Percentiles rank a stretch among this genome's conserved stretches.
Evolutionary conservation across 345 rosid species (phyloP).

Genomic region (Erodium maritimum): DNA sequence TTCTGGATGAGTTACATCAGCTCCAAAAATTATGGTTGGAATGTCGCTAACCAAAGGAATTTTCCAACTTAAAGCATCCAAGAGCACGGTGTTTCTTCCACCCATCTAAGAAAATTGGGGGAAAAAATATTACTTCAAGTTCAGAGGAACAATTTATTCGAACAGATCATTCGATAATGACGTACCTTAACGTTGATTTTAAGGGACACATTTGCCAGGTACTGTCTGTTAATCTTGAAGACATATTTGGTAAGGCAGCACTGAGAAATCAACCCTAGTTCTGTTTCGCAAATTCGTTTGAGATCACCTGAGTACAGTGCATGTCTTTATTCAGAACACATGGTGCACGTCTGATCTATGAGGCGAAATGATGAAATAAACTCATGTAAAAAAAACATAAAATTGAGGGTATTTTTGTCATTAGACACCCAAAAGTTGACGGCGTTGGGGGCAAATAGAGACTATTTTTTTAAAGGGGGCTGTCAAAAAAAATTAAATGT

Average conservation of each 20-base stretch:
- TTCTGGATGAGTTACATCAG: slow-evolving; percentile 95
- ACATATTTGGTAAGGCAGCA: slow-evolving; percentile 85
- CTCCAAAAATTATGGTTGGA: slow-evolving; percentile 90
- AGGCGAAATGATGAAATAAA: too few species aligned
- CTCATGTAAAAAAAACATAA: too few species aligned
- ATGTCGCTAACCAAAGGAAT: slow-evolving; percentile 85
- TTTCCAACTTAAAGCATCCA: slow-evolving; percentile 76
- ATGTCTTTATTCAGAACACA: not conserved
- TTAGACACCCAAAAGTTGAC: too few species aligned
- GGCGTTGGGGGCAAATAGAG: too few species aligned
- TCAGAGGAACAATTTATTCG: slow-evolving; percentile 19
- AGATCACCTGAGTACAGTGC: slow-evolving; percentile 51
- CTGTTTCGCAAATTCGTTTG: slow-evolving; percentile 91
- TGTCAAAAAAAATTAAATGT: too few species aligned
- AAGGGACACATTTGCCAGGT: slow-evolving; percentile 79
- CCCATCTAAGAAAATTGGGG: slow-evolving; percentile 17
- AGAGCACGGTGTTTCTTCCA: slow-evolving; percentile 86
- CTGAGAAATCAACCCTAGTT: slow-evolving; percentile 87
- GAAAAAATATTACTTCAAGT: not conserved
- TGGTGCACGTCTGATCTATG: not conserved
- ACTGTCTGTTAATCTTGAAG: slow-evolving; percentile 64
- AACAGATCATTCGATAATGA: not conserved
- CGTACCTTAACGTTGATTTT: slow-evolving; percentile 83
- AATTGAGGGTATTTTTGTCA: too few species aligned
- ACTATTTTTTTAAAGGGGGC: too few species aligned